A percentile compares a stretch with the other conserved stretches of the same genome.
These are phyloP conservation scores for Crucibulum laeve DNA, from an alignment of 768 basidiomycete genomes.

Conservation along the genomic window DNA sequence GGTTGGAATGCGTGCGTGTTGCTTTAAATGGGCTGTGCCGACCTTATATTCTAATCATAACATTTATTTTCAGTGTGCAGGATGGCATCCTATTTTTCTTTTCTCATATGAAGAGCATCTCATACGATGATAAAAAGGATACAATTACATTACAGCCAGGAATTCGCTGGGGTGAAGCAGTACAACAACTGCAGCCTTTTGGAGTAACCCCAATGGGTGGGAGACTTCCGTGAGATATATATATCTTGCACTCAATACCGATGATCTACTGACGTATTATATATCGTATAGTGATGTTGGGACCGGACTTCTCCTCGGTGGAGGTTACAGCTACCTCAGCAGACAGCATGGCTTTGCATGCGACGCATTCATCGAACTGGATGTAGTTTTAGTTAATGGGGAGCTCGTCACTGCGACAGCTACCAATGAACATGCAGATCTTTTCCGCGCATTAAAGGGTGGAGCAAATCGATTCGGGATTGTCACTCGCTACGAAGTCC, in stretches of 20 bases:
- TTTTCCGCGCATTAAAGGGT: slow-evolving; percentile 42
- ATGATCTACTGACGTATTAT: neutral
- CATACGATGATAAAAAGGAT: slow-evolving; percentile 29
- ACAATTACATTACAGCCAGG: slow-evolving; percentile 37
- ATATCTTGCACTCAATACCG: neutral
- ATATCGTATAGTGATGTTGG: slow-evolving; percentile 28
- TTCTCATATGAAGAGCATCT: slow-evolving; percentile 29
- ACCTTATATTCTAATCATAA: slow-evolving; percentile 1
- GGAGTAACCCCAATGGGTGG: slow-evolving; percentile 39
- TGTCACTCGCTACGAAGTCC: slow-evolving; percentile 38
- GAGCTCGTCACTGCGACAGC: slow-evolving; percentile 34
- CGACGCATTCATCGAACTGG: slow-evolving; percentile 30
- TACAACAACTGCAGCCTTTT: slow-evolving; percentile 25
- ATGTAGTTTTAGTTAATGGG: slow-evolving; percentile 38
- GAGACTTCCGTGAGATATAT: slow-evolving; percentile 28
- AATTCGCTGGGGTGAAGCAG: slow-evolving; percentile 35
- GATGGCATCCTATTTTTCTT: slow-evolving; percentile 34
- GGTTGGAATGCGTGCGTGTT: slow-evolving; percentile 39
- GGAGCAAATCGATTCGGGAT: slow-evolving; percentile 43
- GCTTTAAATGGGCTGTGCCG: neutral
- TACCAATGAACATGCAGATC: slow-evolving; percentile 33
- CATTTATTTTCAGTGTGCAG: slow-evolving; percentile 21
- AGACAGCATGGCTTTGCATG: slow-evolving; percentile 34
- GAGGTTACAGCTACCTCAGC: slow-evolving; percentile 35
- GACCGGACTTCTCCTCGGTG: slow-evolving; percentile 38